Conservation (phyloP, 225 moss, liverwort and hornwort species). For the Takakia lepidozioides region DNA sequence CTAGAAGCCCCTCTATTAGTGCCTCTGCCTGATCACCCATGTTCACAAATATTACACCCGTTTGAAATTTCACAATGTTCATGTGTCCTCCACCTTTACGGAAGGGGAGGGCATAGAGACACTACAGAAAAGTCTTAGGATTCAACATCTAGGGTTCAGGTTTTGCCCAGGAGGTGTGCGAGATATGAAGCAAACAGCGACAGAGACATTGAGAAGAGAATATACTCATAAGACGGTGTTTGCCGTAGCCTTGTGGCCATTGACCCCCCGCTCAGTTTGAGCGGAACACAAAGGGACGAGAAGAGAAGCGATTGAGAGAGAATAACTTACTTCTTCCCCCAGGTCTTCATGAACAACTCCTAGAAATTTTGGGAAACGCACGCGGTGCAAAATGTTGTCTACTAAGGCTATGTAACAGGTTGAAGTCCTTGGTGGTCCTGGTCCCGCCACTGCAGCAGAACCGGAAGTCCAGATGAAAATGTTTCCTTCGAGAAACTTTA, state of each 20-base stretch:
- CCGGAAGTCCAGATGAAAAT: no score
- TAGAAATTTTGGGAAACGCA: conserved; percentile 91
- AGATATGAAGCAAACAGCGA: not conserved
- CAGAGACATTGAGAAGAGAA: not conserved
- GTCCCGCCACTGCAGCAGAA: conserved; percentile 59
- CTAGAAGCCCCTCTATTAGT: conserved; percentile 76
- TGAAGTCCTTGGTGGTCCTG: conserved; percentile 41
- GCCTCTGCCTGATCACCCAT: conserved; percentile 58
- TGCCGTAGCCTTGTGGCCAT: no score
- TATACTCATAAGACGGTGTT: no score
- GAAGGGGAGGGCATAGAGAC: no score
- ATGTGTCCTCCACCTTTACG: no score
- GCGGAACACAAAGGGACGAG: not conserved
- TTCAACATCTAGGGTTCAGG: no score
- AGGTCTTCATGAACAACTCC: conserved; percentile 67
- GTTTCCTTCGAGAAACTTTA: no score
- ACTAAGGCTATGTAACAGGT: conserved; percentile 60
- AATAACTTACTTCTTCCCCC: conserved; percentile 70
- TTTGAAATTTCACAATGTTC: no score
- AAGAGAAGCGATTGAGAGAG: no score
- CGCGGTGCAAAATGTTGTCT: conserved; percentile 78
- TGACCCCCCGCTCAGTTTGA: no score
- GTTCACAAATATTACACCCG: not conserved
- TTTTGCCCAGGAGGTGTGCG: no score
- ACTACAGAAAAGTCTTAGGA: no score